Conservation (phyloP, 148 eudicot genomes). For the Bassia scoparia region DNA sequence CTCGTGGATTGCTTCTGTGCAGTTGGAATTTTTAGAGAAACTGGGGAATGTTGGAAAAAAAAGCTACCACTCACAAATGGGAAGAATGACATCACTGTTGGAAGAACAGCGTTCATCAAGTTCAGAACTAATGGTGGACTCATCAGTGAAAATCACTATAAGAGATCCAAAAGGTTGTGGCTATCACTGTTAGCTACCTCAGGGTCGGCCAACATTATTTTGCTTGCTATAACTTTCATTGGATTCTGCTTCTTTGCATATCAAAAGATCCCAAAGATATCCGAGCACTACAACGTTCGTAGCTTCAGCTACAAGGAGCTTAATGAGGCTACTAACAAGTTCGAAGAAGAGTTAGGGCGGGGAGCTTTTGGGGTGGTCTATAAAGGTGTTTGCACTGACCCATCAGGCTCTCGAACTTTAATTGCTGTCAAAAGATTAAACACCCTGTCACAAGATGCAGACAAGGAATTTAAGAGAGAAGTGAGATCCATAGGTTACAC, state of each 20-base stretch:
- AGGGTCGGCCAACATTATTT: constrained; percentile 8
- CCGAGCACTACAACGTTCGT: constrained; percentile 10
- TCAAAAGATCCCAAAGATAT: not conserved
- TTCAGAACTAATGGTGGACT: constrained; percentile 2
- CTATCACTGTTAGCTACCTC: not conserved
- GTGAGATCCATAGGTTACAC: constrained; percentile 32
- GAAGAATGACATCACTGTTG: constrained; percentile 4
- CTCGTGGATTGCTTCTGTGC: constrained; percentile 35
- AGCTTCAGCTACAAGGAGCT: constrained; percentile 31
- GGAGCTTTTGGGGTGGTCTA: constrained; percentile 40
- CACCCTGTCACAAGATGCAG: constrained; percentile 6
- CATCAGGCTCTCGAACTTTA: not conserved
- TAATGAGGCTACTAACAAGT: too few relatives aligned
- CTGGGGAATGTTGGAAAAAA: constrained; percentile 30
- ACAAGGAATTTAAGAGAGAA: constrained; percentile 32
- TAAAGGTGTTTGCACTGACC: constrained; percentile 26
- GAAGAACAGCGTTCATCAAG: constrained; percentile 26
- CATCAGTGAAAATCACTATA: not conserved
- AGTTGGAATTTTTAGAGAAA: constrained; percentile 17
- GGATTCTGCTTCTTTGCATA: not conserved
- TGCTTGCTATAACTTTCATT: not conserved
- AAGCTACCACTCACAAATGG: constrained; percentile 33
- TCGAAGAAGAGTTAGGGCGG: constrained; percentile 31
- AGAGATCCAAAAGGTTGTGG: not conserved
- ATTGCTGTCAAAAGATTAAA: constrained; percentile 33